Percentiles rank a stretch among this genome's conserved stretches.
Conservation (phyloP, 495 filamentous ascomycete species). For the Aspergillus diversus region DNA sequence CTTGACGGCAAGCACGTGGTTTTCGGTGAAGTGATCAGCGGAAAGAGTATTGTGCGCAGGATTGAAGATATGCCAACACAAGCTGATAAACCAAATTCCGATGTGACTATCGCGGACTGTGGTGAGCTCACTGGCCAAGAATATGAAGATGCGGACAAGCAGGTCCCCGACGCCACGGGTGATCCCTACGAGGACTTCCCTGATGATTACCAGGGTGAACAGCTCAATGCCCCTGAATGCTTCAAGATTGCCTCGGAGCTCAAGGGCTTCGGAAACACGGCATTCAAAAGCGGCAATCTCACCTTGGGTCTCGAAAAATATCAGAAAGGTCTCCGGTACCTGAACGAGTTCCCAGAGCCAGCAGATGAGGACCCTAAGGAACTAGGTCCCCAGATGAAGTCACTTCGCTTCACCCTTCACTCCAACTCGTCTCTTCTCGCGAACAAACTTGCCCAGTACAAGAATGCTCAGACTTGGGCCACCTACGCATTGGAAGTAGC, state of each 20-base stretch:
- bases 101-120: slow-evolving; percentile 80
- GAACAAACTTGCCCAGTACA: slow-evolving; percentile 74
- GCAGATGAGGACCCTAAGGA: slow-evolving; percentile 68
- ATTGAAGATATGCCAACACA: slow-evolving; percentile 86
- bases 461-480: slow-evolving; percentile 70
- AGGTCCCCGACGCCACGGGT: slow-evolving; percentile 75
- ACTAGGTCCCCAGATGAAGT: slow-evolving; percentile 64
- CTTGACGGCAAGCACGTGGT: slow-evolving; percentile 91
- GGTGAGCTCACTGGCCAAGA: slow-evolving; percentile 78
- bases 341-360: slow-evolving; percentile 82
- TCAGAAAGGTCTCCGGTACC: slow-evolving; percentile 93
- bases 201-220: slow-evolving; percentile 74
- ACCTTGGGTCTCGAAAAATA: slow-evolving; percentile 86
- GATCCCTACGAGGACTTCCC: slow-evolving; percentile 97
- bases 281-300: slow-evolving; percentile 79
- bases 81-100: slow-evolving; percentile 76
- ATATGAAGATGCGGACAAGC: slow-evolving; percentile 62
- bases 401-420: slow-evolving; percentile 75
- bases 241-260: slow-evolving; percentile 79
- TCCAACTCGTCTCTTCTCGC: slow-evolving; percentile 79
- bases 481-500: slow-evolving; percentile 71
- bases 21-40: slow-evolving; percentile 67
- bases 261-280: slow-evolving; percentile 89
- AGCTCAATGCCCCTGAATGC: slow-evolving; percentile 57
- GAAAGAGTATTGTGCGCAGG: slow-evolving; percentile 87